These are phyloP conservation scores for Clavariopsis aquatica DNA, from an alignment of 495 filamentous ascomycete genomes.

Conservation along the genomic window DNA sequence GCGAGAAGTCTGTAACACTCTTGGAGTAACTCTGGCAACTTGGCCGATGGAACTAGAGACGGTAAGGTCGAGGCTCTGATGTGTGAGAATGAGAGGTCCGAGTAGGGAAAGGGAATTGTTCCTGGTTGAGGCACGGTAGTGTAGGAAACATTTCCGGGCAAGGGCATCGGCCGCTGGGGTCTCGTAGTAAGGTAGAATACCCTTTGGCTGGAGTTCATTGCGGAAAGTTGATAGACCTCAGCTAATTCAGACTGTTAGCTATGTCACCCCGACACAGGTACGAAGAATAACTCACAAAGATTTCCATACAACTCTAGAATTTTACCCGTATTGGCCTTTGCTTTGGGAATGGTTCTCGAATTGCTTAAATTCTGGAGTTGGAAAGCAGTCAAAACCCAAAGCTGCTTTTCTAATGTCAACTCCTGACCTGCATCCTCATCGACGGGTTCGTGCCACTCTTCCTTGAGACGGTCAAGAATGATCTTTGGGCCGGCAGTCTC, in stretches of 20 bases:
- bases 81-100: conserved; percentile 29
- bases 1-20: conserved; percentile 38
- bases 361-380: conserved; percentile 34
- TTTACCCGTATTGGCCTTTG: conserved; percentile 22
- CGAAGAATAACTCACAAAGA: conserved; percentile 31
- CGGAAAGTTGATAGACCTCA: conserved; percentile 40
- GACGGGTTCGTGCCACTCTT: conserved; percentile 36
- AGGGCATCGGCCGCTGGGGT: conserved; percentile 25
- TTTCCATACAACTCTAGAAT: conserved; percentile 40
- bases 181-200: conserved; percentile 36
- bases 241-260: conserved; percentile 22
- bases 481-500: conserved; percentile 37
- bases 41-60: conserved; percentile 33
- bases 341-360: conserved; percentile 21
- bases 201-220: conserved; percentile 34
- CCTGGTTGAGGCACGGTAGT: conserved; percentile 28
- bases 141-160: conserved; percentile 36
- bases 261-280: background rate
- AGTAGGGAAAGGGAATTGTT: conserved; percentile 32
- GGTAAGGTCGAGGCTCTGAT: conserved; percentile 38
- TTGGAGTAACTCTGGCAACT: conserved; percentile 35
- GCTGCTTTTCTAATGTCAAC: conserved; percentile 37
- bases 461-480: conserved; percentile 39
- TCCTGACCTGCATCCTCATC: conserved; percentile 36
- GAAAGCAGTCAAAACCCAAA: conserved; percentile 42